Base-by-base conservation (phyloP, 305 asterid species). In the Rubia tinctorum region DNA sequence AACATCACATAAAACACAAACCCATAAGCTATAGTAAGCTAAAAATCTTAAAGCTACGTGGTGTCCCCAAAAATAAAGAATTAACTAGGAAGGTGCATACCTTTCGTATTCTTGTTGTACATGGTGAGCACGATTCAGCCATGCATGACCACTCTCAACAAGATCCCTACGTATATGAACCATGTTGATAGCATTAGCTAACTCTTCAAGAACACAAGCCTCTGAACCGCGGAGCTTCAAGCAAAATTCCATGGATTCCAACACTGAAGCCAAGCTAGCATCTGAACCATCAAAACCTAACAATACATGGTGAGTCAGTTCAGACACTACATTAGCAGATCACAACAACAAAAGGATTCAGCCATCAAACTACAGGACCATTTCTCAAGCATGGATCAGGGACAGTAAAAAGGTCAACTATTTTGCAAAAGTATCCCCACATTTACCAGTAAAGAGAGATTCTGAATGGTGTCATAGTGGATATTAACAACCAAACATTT, bases 211-310 rank as follows among this genome's bases (percentile, higher is more conserved):
- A 69, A 89, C 84, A 71, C 88, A 89, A 68, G 97, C 98, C 86
- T 95, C 99, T 18, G 99, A 92, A 73, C 99, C 96, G 58, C 99
- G 91, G 69, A 88, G 96, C 85, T 89, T 95, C 81, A 90, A 82
- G 82, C 98, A 95, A 73, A 92, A 92, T 80, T 91, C 97, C 96
- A 95, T 83, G 72, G 98, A 87, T 85, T 95, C 98, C 49, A 95
- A 80, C 58, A 92, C 96, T 74, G 98, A 86, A 72, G 97, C 92
- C 88, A 95, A 84, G 79, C 97, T 95, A 74, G 93, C 80, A 88
- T 92, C 99, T 79, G 86, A 80, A 77, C 91, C 91, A 76, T 91
- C 96, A 71, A 82, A 80, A 80, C 99, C 99, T 94, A 73, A 80
- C 23, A n/a, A 71, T 60, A 65, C 18, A 71, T 49, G 77, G 45